These are phyloP conservation scores for Berkeleyomyces basicola DNA, from an alignment of 2,329 filamentous ascomycete genomes.

Conservation along the genomic window DNA sequence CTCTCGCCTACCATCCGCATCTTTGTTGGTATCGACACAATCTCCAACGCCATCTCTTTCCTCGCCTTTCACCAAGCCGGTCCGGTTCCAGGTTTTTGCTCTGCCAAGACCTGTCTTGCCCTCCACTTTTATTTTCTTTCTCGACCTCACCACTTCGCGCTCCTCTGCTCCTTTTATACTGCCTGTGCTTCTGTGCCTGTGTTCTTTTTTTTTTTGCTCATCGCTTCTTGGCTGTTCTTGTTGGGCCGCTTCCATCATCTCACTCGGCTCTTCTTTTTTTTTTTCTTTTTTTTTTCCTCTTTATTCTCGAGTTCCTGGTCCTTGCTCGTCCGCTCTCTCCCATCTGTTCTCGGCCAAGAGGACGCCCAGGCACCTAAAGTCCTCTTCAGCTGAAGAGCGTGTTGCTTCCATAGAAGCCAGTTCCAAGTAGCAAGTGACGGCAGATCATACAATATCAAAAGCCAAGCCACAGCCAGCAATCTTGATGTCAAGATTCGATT, in stretches of 20 bases:
- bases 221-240: neutral
- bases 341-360: neutral
- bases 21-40: no score
- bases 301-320: neutral
- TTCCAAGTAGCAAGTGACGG: neutral
- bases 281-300: neutral
- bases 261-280: neutral
- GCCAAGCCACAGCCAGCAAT: neutral
- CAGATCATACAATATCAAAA: neutral
- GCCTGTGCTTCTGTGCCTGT: constrained; percentile 1
- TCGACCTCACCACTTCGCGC: neutral
- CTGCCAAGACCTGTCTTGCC: neutral
- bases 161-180: constrained; percentile 1
- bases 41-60: no score
- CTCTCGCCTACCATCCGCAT: no score
- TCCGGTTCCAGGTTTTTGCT: neutral
- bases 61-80: neutral
- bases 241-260: neutral
- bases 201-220: neutral
- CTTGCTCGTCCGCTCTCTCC: neutral
- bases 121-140: neutral
- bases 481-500: neutral
- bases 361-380: neutral
- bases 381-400: neutral
- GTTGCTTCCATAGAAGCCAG: neutral